Base-by-base conservation (phyloP, 2,329 filamentous ascomycete genomes). In the Chrysoporthe austroafricana region DNA sequence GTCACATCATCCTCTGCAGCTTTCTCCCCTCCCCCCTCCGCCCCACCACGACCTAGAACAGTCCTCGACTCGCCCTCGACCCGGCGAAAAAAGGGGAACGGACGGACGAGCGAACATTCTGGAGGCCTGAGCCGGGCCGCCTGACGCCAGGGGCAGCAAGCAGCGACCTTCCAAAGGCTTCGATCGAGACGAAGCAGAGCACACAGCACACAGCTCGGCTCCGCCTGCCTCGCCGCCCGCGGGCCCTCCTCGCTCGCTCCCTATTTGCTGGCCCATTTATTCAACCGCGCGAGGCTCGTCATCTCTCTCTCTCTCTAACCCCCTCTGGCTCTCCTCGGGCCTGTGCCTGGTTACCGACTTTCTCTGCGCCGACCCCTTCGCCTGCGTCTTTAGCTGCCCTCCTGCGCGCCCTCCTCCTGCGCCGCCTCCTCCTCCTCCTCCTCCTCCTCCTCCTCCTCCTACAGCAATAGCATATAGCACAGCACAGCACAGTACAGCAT, bases 1-100 rank as follows among this genome's bases (percentile, higher is more conserved):
- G 34, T 57, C 54, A 39, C 54, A n/a, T 18, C 54, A 57, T 36
- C 54, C n/a, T 34, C 16, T 57, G 54, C 54, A 57, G 54, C 54
- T 36, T 36, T 57, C 14, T 26, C 26, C 26, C 26, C 26, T 26
- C 26, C 26, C 36, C 36, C 16, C 54, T 14, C 32, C 54, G 32
- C 54, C 32, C 50, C 54, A 57, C 54, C 32, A 39, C 54, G 54
- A 39, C 54, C 54, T 57, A 39, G 54, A 57, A 57, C 32, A n/a
- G 54, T n/a, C 54, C 54, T 57, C 16, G 54, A 57, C 52, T 26
- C 26, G 26, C 26, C 26, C 26, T 26, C 26, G 26, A 26, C 26
- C 26, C 26, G 26, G 26, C 26, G 26, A 26, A 26, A 26, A 26
- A 26, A 26, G 26, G 26, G 26, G 26, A 26, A 26, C 26, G 26